These are phyloP conservation scores for Mycena chlorophos DNA, from an alignment of 768 basidiomycete genomes.

Conservation along the genomic window DNA sequence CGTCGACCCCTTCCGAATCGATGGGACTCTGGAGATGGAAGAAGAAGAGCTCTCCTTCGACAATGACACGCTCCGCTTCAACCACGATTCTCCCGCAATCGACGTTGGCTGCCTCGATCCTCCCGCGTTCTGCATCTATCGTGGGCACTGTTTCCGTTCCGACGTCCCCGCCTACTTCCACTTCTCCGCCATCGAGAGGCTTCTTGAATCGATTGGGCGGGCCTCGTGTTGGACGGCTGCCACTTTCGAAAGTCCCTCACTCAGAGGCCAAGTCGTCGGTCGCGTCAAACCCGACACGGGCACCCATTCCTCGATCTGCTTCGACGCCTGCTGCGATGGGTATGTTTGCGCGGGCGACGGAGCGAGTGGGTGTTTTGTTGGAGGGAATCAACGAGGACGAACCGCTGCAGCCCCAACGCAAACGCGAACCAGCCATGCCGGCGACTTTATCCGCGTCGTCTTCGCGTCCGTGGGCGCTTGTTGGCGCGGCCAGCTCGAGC, in stretches of 20 bases:
- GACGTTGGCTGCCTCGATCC: neutral
- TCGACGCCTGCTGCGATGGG: slow-evolving; percentile 13
- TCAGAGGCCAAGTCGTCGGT: neutral
- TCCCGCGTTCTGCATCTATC: neutral
- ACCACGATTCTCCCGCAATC: slow-evolving; percentile 9
- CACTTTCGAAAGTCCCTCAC: neutral
- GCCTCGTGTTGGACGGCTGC: slow-evolving; percentile 8
- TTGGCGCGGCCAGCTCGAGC: slow-evolving; percentile 4
- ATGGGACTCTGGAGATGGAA: neutral
- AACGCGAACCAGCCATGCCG: slow-evolving; percentile 10
- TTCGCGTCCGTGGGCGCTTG: slow-evolving; percentile 19
- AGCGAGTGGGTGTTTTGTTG: slow-evolving; percentile 15
- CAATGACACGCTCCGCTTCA: slow-evolving; percentile 6
- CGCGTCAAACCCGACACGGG: neutral
- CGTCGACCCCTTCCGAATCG: neutral
- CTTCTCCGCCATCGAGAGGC: neutral
- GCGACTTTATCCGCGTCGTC: slow-evolving; percentile 18
- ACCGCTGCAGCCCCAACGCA: neutral
- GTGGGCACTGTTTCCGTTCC: neutral
- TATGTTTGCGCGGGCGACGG: neutral
- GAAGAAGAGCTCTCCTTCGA: neutral
- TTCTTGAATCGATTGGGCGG: slow-evolving; percentile 14
- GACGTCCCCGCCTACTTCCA: neutral
- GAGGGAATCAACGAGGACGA: neutral
- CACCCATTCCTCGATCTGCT: slow-evolving; percentile 10